Evolutionary conservation across 2,329 filamentous ascomycete genomes (phyloP).

Genomic region (Hypoxylon rubiginosum): DNA sequence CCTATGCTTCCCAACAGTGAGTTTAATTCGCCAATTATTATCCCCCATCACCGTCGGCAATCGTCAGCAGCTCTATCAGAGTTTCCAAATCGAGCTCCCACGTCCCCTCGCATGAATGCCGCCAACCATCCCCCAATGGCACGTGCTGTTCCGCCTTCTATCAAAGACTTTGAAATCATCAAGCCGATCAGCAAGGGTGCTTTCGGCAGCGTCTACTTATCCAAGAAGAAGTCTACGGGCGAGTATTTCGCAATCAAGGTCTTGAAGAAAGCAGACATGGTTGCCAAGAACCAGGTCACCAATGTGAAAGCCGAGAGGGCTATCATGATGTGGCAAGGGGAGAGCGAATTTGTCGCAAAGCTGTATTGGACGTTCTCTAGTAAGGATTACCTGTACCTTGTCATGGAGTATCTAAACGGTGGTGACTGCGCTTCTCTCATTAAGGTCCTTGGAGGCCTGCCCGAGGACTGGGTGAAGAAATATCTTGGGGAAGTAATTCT

Average conservation of each 20-base stretch:
- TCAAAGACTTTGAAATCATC: slow-evolving; percentile 99
- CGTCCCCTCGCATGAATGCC: slow-evolving; percentile 85
- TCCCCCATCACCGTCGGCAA: slow-evolving; percentile 81
- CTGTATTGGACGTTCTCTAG: slow-evolving; percentile 99
- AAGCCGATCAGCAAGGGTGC: slow-evolving; percentile 99
- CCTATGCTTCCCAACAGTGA: slow-evolving; percentile 88
- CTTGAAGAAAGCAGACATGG: slow-evolving; percentile 99
- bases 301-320: slow-evolving; percentile 98
- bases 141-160: slow-evolving; percentile 90
- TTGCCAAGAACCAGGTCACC: slow-evolving; percentile 98
- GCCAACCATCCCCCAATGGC: slow-evolving; percentile 85
- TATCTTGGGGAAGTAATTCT: slow-evolving; percentile 96
- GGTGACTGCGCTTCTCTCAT: slow-evolving; percentile 97
- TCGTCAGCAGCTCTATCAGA: slow-evolving; percentile 90
- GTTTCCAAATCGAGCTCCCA: slow-evolving; percentile 74
- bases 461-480: slow-evolving; percentile 98
- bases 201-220: slow-evolving; percentile 96
- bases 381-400: slow-evolving; percentile 97
- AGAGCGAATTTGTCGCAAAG: slow-evolving; percentile 99
- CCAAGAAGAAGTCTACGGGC: slow-evolving; percentile 98
- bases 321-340: slow-evolving; percentile 99
- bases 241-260: slow-evolving; percentile 99
- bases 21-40: slow-evolving; percentile 79
- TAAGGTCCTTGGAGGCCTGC: slow-evolving; percentile 90
- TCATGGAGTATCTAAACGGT: slow-evolving; percentile 99